Evolutionary conservation across 495 filamentous ascomycete genomes (phyloP).

Genomic region (Pseudoneurospora amorphoporcata): DNA sequence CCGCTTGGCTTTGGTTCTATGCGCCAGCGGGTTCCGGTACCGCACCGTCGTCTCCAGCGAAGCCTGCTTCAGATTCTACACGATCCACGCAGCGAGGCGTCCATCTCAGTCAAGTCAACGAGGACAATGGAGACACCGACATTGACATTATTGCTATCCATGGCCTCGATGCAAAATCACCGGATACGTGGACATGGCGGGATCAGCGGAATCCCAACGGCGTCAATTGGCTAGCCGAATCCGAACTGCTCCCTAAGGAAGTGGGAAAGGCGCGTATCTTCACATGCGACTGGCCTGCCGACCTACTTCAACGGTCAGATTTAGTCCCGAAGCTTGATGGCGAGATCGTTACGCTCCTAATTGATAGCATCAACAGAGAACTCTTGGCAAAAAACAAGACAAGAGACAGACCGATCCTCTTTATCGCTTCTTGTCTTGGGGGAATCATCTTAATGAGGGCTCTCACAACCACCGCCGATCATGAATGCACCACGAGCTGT

Average conservation of each 20-base stretch:
- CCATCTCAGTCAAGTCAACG: background rate
- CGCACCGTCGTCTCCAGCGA: background rate
- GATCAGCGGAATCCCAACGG: background rate
- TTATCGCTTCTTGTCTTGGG: constrained; percentile 29
- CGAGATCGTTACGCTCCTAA: constrained; percentile 15
- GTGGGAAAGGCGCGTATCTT: constrained; percentile 6
- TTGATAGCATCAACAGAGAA: constrained; percentile 9
- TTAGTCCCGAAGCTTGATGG: constrained; percentile 11
- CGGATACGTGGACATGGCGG: constrained; percentile 17
- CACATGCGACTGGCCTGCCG: constrained; percentile 22
- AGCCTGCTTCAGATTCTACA: background rate
- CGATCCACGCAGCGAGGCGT: background rate
- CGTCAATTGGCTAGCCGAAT: constrained; percentile 18
- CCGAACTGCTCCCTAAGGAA: background rate
- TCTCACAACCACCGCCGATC: constrained; percentile 7
- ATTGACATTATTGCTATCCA: constrained; percentile 23
- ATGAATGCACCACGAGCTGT: constrained; percentile 1
- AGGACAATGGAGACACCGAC: constrained; percentile 1
- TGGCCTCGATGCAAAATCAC: constrained; percentile 18
- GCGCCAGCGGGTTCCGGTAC: background rate
- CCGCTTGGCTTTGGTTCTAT: background rate
- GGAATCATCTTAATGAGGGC: constrained; percentile 23
- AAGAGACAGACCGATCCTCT: constrained; percentile 18
- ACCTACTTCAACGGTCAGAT: constrained; percentile 13
- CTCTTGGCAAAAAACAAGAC: background rate